Conservation (phyloP, 2,329 filamentous ascomycete species). For the Elsinoe australis region DNA sequence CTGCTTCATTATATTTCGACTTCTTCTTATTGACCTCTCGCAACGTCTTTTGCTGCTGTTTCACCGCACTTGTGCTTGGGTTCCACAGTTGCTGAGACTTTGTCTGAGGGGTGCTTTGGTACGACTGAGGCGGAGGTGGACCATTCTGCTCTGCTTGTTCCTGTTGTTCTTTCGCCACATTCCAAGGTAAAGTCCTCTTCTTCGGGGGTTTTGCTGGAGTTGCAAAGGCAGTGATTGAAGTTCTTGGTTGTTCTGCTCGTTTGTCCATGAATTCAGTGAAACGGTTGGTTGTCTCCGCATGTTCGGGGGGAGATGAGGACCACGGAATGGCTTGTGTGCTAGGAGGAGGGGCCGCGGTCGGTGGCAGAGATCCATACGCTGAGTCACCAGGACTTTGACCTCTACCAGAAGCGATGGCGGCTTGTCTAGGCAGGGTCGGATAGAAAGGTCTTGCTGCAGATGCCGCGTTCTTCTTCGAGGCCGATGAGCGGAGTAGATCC, state of each 20-base stretch:
- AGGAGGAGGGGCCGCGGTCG: constrained; percentile 26
- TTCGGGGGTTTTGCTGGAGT: constrained; percentile 42
- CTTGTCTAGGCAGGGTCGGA: constrained; percentile 27
- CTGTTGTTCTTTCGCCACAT: constrained; percentile 18
- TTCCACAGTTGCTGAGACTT: constrained; percentile 54
- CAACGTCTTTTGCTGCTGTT: constrained; percentile 68
- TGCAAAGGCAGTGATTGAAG: constrained; percentile 3
- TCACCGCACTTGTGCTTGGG: constrained; percentile 63
- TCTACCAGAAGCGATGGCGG: constrained; percentile 5
- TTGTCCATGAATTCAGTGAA: constrained; percentile 8
- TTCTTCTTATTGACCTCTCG: constrained; percentile 56
- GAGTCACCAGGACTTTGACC: constrained; percentile 20
- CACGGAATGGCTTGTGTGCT: constrained; percentile 60
- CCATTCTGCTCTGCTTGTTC: constrained; percentile 23
- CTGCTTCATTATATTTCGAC: constrained; percentile 35
- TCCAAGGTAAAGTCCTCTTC: constrained; percentile 43
- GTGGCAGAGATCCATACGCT: constrained; percentile 23
- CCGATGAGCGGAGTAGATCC: constrained; percentile 36
- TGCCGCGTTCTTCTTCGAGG: constrained; percentile 27
- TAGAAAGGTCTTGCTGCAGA: constrained; percentile 22
- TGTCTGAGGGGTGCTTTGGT: constrained; percentile 19
- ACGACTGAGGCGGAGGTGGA: constrained; percentile 19
- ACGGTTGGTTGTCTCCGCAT: constrained; percentile 30
- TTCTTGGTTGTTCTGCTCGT: not conserved
- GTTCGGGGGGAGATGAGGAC: constrained; percentile 48